phyloP scores from a whole-genome alignment of 2,329 filamentous ascomycete species.

The Ascochyta viciae-villosae region DNA sequence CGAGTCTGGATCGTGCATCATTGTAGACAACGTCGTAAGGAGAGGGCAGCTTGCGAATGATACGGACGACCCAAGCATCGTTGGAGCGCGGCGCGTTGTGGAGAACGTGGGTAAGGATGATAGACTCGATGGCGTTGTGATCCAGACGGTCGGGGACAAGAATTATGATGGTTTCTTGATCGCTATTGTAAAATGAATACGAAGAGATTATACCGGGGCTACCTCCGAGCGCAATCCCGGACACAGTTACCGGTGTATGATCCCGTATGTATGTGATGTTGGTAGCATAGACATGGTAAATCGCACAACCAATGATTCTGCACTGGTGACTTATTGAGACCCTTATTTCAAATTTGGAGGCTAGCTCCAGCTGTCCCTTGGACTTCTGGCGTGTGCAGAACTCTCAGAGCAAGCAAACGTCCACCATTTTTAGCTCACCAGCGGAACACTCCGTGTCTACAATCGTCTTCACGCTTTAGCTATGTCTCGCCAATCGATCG shows the following conservation, averaged over 20 bases:
- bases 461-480: neutral
- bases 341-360: neutral
- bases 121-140: constrained; percentile 51
- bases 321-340: neutral
- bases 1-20: constrained; percentile 52
- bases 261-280: neutral
- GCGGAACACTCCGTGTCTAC: neutral
- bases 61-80: constrained; percentile 32
- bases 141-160: constrained; percentile 58
- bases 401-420: neutral
- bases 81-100: constrained; percentile 49
- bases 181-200: constrained; percentile 45
- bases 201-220: neutral
- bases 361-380: neutral
- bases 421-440: neutral
- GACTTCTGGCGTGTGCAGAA: neutral
- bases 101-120: constrained; percentile 53
- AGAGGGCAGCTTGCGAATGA: constrained; percentile 48
- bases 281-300: neutral
- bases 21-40: constrained; percentile 61
- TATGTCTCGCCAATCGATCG: neutral
- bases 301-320: neutral
- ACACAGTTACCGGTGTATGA: neutral
- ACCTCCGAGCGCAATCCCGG: neutral
- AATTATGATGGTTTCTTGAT: constrained; percentile 57